Base-by-base conservation (phyloP, 2,329 filamentous ascomycete species). In the Fusarium armeniacum region DNA sequence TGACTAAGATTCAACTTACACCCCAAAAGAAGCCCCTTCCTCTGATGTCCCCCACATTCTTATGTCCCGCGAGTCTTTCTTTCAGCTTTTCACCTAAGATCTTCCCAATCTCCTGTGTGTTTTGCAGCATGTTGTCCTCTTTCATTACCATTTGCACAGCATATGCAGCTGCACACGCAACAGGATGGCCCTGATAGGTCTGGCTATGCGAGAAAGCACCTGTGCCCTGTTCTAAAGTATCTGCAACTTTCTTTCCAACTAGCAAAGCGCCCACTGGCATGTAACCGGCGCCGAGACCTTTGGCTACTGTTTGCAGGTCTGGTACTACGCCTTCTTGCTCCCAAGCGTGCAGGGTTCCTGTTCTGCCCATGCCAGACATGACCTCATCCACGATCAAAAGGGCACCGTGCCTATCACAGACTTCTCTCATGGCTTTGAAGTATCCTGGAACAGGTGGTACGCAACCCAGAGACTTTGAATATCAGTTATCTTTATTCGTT, bases 331-430 rank as follows among this genome's bases (percentile, higher is more conserved):
- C 81, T 80, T 90, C 85, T 44, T 89, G 83, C 67, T 91, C 83
- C 85, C 87, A 91, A 2, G 89, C 87, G 78, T 92, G 86, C 67
- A 91, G 75, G 3, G 82, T 87, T 1, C 89, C 89, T 0, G 83
- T 85, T 4, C 89, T 83, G 2, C 89, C 89, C 78, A 87, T 87
- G 11, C 90, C 90, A 44, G 86, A 90, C 90, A 94, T 93, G 65
- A 94, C 85, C 76, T 88, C 85, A 59, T 89, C 86, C 3, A 87
- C 66, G 20, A 87, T 82, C 3, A 89, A 78, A 5, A 90, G 80
- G 0, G 85, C 84, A 0, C 85, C 86, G 61, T 89, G 78, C 26
- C 82, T 82, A 22, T 85, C 81, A 70, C 88, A 90, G 0, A 91
- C 80, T 1, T 77, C 73, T 43, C 82, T 81, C 54, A 89, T 80